Evolutionary conservation across 192 early-diverging fungal genomes (phyloP), one percentile per base, ranked within the genome.

Genomic region (Backusella australiensis): DNA sequence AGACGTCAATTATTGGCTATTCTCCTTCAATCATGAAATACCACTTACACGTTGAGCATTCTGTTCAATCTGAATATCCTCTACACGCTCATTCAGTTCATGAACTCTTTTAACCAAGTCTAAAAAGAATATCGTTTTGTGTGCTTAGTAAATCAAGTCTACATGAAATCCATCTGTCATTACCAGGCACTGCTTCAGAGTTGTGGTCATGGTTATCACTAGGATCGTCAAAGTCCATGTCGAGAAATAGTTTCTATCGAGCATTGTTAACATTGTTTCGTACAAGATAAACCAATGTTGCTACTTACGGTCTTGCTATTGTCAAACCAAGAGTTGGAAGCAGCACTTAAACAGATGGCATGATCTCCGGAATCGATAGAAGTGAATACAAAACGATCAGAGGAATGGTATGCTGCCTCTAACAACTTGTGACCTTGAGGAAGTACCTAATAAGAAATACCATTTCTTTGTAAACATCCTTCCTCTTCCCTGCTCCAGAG

Each of bases 301-400:
- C 23, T 34, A 73, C 83, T 32, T 86, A 94, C 93, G 32, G 89
- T 91, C 76, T 90, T 89, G 65, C 85, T 83, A 19, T 88, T 86
- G 29, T 88, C 85, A 82, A 96, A 90, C 94, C 93, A 95, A n/a
- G 88, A 85, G 38, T 86, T 81, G 19, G 88, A 83, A 4, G 84
- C 85, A 11, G 88, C 86, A 75, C 87, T 90, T 68, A 99, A 84
- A 83, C 98, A 99, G 69, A 99, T 95, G 19, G 89, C 83, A 83
- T 99, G 96, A 78, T 96, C 91, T 59, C 97, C 96, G 41, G 93
- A 87, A 71, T 94, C 93, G 29, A 93, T 86, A 23, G 97, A 90
- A 14, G 95, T 96, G 77, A 99, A 99, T 39, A 91, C 92, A 78
- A 98, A 98, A 78, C 91, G 89, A 63, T 96, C 97, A 79, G 85